Conservation (phyloP, 305 asterid species). For the Petunia hybrid region DNA sequence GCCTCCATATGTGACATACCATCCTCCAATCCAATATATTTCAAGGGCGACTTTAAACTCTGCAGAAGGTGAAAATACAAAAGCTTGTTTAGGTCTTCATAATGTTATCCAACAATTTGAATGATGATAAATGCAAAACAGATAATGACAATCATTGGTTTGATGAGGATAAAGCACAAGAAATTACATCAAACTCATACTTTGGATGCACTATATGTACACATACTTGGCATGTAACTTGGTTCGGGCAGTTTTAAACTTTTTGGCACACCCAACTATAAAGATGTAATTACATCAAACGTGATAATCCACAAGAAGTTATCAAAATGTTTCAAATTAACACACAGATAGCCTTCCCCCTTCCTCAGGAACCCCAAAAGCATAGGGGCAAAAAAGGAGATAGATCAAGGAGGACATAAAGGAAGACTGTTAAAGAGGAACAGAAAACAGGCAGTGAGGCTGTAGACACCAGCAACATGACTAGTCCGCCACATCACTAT, state of each 20-base stretch:
- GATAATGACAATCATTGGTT: constrained; percentile 8
- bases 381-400: constrained; percentile 12
- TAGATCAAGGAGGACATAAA: constrained; percentile 1
- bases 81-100: constrained; percentile 6
- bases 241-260: constrained; percentile 13
- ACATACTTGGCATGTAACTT: neutral
- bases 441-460: neutral
- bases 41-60: constrained; percentile 76
- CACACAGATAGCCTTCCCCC: neutral
- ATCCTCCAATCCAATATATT: constrained; percentile 76
- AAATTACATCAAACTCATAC: neutral
- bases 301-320: neutral
- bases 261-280: constrained; percentile 9
- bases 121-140: constrained; percentile 17
- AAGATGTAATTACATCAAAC: constrained; percentile 22
- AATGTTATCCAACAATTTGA: neutral
- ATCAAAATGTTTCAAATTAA: constrained; percentile 10
- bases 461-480: constrained; percentile 17
- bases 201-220: neutral
- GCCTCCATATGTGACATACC: constrained; percentile 89
- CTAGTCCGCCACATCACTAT: neutral
- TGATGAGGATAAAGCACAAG: constrained; percentile 19
- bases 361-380: constrained; percentile 15
- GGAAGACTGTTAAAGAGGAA: constrained; percentile 23
- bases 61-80: constrained; percentile 44